Conservation (phyloP, 2,329 filamentous ascomycete genomes). For the Aaosphaeria arxii region DNA sequence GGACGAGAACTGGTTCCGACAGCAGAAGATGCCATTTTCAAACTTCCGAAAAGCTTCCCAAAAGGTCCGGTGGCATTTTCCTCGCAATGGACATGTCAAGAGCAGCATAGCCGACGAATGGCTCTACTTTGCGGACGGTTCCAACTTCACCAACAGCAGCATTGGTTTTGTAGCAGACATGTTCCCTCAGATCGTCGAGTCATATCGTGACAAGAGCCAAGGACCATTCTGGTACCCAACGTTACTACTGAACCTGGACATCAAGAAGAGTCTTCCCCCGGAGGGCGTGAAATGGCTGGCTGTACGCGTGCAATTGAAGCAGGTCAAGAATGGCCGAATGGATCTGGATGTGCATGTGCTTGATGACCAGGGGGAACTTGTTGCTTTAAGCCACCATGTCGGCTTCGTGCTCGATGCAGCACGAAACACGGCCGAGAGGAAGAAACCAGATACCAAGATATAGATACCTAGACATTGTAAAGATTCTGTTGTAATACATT, state of each 20-base stretch:
- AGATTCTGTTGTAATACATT: not conserved
- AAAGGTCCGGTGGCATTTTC: conserved; percentile 54
- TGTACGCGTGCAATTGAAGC: conserved; percentile 62
- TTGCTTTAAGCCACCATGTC: conserved; percentile 68
- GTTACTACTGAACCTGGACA: conserved; percentile 69
- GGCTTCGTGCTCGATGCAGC: conserved; percentile 61
- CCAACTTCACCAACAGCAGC: conserved; percentile 61
- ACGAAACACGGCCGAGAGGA: conserved; percentile 58
- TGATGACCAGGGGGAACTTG: conserved; percentile 62
- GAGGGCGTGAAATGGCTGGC: conserved; percentile 73
- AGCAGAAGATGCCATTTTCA: conserved; percentile 42
- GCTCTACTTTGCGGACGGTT: conserved; percentile 59
- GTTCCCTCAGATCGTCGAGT: conserved; percentile 65
- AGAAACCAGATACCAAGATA: conserved; percentile 37
- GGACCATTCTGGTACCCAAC: conserved; percentile 71
- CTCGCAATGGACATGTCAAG: conserved; percentile 43
- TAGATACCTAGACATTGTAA: conserved; percentile 14
- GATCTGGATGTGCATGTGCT: conserved; percentile 70
- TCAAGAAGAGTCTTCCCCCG: conserved; percentile 68
- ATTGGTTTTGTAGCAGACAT: conserved; percentile 67
- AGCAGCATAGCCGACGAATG: conserved; percentile 60
- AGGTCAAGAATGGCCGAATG: conserved; percentile 67
- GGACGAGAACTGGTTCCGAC: conserved; percentile 50
- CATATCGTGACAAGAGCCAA: conserved; percentile 29
- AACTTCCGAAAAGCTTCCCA: conserved; percentile 49